Conservation (phyloP, 1,139 yeast species). For the Zygosaccharomyces sapae region DNA sequence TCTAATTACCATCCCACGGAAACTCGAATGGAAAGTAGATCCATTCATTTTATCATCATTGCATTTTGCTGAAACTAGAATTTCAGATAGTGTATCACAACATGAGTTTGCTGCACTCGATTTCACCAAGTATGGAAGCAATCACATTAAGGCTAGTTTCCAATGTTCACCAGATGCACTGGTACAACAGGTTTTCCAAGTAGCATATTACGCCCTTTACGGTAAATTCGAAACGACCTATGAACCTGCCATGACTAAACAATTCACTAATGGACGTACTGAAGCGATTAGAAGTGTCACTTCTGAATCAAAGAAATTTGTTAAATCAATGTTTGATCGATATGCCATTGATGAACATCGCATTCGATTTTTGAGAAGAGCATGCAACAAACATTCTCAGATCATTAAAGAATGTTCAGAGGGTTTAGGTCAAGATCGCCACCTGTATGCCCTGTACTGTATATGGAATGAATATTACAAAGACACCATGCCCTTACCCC, state of each 20-base stretch:
- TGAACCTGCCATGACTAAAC: conserved; percentile 95
- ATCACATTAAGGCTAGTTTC: conserved; percentile 67
- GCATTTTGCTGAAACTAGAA: conserved; percentile 86
- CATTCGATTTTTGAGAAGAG: conserved; percentile 55
- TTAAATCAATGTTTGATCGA: conserved; percentile 77
- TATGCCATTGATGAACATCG: conserved; percentile 56
- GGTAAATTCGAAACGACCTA: conserved; percentile 92
- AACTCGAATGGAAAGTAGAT: conserved; percentile 83
- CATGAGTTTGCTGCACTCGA: conserved; percentile 82
- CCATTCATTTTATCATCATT: conserved; percentile 72
- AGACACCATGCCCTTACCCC: conserved; percentile 45
- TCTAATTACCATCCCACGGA: conserved; percentile 68
- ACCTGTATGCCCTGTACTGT: conserved; percentile 79
- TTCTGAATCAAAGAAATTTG: conserved; percentile 73
- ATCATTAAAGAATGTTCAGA: conserved; percentile 65
- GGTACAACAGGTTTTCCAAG: conserved; percentile 91
- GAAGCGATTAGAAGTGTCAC: conserved; percentile 88
- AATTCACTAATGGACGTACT: conserved; percentile 82
- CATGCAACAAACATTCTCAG: conserved; percentile 65
- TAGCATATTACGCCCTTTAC: conserved; percentile 84
- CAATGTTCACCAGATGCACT: conserved; percentile 93
- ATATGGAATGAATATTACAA: conserved; percentile 78
- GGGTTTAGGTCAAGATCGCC: conserved; percentile 89
- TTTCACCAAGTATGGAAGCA: conserved; percentile 71
- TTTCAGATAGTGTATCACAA: conserved; percentile 82